Evolutionary conservation across 202 grass and related monocot species (phyloP), one percentile per base, ranked within the genome.

Genomic region (Zizania palustris): DNA sequence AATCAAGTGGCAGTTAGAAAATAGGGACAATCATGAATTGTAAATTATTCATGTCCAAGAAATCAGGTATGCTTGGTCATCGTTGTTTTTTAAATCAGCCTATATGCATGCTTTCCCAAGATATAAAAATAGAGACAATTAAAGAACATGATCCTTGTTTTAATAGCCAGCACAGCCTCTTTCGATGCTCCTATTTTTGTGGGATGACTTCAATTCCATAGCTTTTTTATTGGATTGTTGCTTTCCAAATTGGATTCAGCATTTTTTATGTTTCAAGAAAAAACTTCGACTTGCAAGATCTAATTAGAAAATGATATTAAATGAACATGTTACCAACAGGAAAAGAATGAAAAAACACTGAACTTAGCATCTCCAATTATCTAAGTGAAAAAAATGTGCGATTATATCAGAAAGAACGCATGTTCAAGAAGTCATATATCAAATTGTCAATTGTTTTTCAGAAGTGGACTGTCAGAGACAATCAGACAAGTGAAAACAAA

Each of bases 271-370:
- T 28, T 28, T 28, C 28, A 28, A 28, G 28, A 28, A 28, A 28
- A 28, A 46, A 46, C 45, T 46, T 11, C 45, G 0, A 11, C 42
- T 28, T 28, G 1, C 57, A 21, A 65, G 21, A 38, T 70, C n/a
- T 63, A 77, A 37, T 20, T 36, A 77, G 35, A 61, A 81, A 19
- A 63, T 4, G 1, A 19, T 11, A 20, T 43, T 44, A 62, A 77
- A 5, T 13, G 7, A 35, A 22, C 2, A 56, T 9, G 11, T 53
- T 33, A 64, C 20, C 18, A 11, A 43, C 5, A 35, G 36, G 19
- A 44, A 36, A 5, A 43, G 48, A 62, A 70, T 4, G 67, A 22
- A 78, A 56, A 61, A 36, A 56, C 22, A 78, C 8, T 7, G 0
- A 67, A 64, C 6, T 11, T 45, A 58, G 37, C 4, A 9, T 39